Evolutionary conservation across 2,329 filamentous ascomycete species (phyloP).

Genomic region (Celoporthe dispersa): DNA sequence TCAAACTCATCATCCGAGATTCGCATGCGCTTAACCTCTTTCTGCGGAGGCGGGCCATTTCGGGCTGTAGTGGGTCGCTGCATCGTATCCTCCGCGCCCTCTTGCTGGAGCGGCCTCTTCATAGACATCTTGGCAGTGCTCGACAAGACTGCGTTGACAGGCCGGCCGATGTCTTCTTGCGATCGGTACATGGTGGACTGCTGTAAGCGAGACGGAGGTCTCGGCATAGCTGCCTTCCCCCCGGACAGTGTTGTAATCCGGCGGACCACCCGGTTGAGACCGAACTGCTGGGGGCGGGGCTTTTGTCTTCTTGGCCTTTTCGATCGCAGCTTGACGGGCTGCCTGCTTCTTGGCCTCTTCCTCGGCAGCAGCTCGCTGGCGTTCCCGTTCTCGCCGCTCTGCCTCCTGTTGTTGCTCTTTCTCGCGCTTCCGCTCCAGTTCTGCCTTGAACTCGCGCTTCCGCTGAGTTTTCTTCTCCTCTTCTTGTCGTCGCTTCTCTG

Average conservation of each 20-base stretch:
- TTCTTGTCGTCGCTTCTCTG: conserved; percentile 81
- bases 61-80: conserved; percentile 53
- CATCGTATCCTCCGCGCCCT: conserved; percentile 61
- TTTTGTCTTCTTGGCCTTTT: conserved; percentile 67
- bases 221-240: conserved; percentile 41
- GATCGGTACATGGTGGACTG: conserved; percentile 51
- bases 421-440: conserved; percentile 78
- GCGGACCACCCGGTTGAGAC: conserved; percentile 56
- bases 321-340: conserved; percentile 65
- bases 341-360: conserved; percentile 70
- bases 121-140: conserved; percentile 68
- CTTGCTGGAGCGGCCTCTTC: conserved; percentile 75
- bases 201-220: conserved; percentile 63
- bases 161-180: conserved; percentile 64
- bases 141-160: conserved; percentile 62
- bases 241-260: conserved; percentile 47
- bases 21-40: conserved; percentile 79
- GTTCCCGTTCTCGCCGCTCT: conserved; percentile 64
- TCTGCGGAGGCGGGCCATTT: conserved; percentile 66
- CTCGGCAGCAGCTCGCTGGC: conserved; percentile 54
- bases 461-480: conserved; percentile 80
- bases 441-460: conserved; percentile 80
- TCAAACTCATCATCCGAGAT: conserved; percentile 77
- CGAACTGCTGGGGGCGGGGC: conserved; percentile 65
- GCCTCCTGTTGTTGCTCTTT: conserved; percentile 68